phyloP scores from a whole-genome alignment of 108 stramenopile genomes.

The Fragilariopsis cylindrus region DNA sequence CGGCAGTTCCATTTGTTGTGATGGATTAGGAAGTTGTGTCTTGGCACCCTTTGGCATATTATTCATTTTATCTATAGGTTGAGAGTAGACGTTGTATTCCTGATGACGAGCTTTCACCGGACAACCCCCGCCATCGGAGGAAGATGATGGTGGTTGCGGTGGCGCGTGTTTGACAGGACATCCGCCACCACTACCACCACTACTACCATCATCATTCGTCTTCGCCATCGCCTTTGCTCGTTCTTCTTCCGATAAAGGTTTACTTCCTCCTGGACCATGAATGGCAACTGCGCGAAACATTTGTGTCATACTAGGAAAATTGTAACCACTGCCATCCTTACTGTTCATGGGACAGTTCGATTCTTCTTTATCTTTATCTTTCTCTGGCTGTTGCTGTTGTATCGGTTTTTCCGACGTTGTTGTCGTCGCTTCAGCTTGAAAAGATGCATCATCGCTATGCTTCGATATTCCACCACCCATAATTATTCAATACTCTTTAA shows the following conservation, averaged over 20 bases:
- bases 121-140: constrained; percentile 30
- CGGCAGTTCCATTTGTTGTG: constrained; percentile 58
- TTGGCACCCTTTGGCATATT: constrained; percentile 88
- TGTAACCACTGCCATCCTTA: constrained; percentile 42
- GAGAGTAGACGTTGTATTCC: constrained; percentile 97
- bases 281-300: constrained; percentile 30
- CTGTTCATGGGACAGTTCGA: constrained; percentile 51
- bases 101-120: constrained; percentile 47
- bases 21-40: constrained; percentile 69
- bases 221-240: constrained; percentile 8
- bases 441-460: constrained; percentile 12
- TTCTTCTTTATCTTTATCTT: constrained; percentile 7
- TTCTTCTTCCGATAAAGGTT: constrained; percentile 40
- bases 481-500: background rate
- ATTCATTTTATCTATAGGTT: constrained; percentile 95
- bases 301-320: constrained; percentile 32
- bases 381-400: constrained; percentile 15
- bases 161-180: constrained; percentile 29
- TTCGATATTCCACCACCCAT: constrained; percentile 34
- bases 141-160: background rate
- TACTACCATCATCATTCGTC: background rate
- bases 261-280: constrained; percentile 40
- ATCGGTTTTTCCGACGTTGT: background rate
- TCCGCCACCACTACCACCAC: background rate
- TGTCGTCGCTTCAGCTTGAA: background rate